Conservation (phyloP, 441 rosid genomes). For the Erodium chrysanthum region DNA sequence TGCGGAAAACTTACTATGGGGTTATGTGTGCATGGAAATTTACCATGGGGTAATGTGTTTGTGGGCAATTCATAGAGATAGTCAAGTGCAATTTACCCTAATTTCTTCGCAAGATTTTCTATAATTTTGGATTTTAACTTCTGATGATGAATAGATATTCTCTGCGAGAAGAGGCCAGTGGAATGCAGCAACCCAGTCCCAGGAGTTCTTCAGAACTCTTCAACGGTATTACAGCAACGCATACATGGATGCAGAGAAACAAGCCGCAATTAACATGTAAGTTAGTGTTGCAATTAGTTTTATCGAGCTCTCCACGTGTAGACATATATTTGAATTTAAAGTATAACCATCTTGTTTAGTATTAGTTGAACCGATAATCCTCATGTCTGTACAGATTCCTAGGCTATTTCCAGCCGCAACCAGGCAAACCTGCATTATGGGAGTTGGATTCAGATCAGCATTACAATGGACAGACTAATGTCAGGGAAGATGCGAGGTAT, state of each 20-base stretch:
- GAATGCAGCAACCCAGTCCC: slow-evolving; percentile 99
- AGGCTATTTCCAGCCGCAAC: slow-evolving; percentile 84
- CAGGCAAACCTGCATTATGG: slow-evolving; percentile 76
- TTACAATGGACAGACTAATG: slow-evolving; percentile 41
- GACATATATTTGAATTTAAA: not conserved
- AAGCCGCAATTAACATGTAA: slow-evolving; percentile 92
- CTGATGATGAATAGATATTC: slow-evolving; percentile 49
- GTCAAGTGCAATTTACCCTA: not conserved
- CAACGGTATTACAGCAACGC: slow-evolving; percentile 95
- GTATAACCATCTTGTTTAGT: too few relatives aligned
- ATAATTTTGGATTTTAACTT: slow-evolving; percentile 11
- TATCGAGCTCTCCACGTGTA: not conserved
- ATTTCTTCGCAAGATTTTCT: not conserved
- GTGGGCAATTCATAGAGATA: too few relatives aligned
- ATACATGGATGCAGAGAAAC: slow-evolving; percentile 93
- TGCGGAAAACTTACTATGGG: too few relatives aligned
- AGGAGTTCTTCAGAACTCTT: slow-evolving; percentile 95
- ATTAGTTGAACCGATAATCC: not conserved
- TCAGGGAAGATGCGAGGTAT: slow-evolving; percentile 63
- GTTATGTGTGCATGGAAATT: too few relatives aligned
- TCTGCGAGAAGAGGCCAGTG: slow-evolving; percentile 96
- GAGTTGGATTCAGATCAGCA: slow-evolving; percentile 87
- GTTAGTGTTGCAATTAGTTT: slow-evolving; percentile 14
- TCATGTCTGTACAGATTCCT: slow-evolving; percentile 48
- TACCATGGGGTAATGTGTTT: too few relatives aligned